Base-by-base conservation (phyloP, 768 basidiomycete species). In the Russula sp. region DNA sequence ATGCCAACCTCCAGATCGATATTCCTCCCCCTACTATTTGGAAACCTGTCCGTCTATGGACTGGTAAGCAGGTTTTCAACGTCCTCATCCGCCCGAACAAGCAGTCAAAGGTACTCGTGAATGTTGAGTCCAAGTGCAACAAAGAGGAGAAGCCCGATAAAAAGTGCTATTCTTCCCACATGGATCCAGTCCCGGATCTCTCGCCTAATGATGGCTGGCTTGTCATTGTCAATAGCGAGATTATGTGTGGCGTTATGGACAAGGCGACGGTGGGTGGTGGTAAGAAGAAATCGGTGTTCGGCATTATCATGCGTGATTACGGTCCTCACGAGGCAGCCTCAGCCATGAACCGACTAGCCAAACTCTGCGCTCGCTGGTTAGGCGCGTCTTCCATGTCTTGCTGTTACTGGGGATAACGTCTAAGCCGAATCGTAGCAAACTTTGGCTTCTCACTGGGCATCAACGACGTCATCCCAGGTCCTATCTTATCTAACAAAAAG, bases 171-270 rank as follows among this genome's bases (percentile, higher is more conserved):
- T 84, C 87, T 3, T 68, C 71, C 37, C 77, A 82, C 48, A 83
- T 84, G 76, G 82, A 80, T 75, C 84, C 81, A 55, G 82, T 84
- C 3, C 81, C 84, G 16, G 97, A 99, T 69, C 80, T 99, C 73
- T 89, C 91, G 10, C 95, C 96, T 0, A 98, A 99, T 71, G 97
- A 99, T 69, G 96, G 96, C 1, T 98, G 92, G 87, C 82, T 99
- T 32, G 97, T 99, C 50, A 85, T 99, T 59, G 86, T 94, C 66
- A 99, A 98, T 73, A 94, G 91, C 71, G 95, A 99, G 75, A 93
- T 99, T 69, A 99, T 98, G 94, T 98, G 95, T 70, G 97, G 97
- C 49, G 91, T 94, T 16, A 96, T 98, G 87, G 97, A 99, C 77
- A 99, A 99, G 76, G 91, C 91, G 16, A 98, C 94, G 0, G 88